Evolutionary conservation across 768 basidiomycete species (phyloP), one percentile per base, ranked within the genome.

Genomic region (Suillus fuscotomentosus): DNA sequence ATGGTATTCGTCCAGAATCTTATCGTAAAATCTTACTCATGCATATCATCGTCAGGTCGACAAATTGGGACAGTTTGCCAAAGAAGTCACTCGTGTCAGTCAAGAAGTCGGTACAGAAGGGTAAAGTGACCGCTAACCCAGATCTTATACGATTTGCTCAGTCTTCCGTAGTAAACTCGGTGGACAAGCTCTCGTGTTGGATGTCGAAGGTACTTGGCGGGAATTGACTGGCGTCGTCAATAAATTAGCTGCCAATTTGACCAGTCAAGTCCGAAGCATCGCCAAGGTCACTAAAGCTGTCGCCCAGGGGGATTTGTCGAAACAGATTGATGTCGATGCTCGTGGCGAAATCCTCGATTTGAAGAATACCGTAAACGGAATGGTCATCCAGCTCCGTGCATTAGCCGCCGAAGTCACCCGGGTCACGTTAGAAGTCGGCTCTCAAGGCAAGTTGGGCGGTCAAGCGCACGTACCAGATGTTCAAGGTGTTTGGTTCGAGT

Each of bases 181-280:
- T 57, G 92, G 92, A 14, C 92, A 95, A 70, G 93, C 94, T 27
- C 81, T 90, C 65, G 94, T 96, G 20, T 76, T 91, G 34, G 92
- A 94, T 64, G 94, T 95, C 59, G 91, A 95, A 80, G 94, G 94
- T 34, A 92, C 91, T n/a, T 94, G 92, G 92, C 83, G 88, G 50
- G 89, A 94, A 75, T 77, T 93, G 63, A 94, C 92, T 0, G 89
- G 87, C 65, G 89, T 91, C 55, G 91, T 93, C 72, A 93, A 93
- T 78, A 90, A 90, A 73, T 76, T 93, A 68, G 90, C 90, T 8
- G 87, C 88, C 5, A 93, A 93, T 77, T 77, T 92, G 65, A 93
- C 90, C 14, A 80, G 72, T 60, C 83, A 85, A 67, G 84, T 85
- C 24, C 81, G 83, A 66, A 81, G 81, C 48, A 87, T 87, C 72